These are phyloP conservation scores for Dothidotthia symphoricarpi DNA, from an alignment of 2,329 filamentous ascomycete species.

Conservation along the genomic window DNA sequence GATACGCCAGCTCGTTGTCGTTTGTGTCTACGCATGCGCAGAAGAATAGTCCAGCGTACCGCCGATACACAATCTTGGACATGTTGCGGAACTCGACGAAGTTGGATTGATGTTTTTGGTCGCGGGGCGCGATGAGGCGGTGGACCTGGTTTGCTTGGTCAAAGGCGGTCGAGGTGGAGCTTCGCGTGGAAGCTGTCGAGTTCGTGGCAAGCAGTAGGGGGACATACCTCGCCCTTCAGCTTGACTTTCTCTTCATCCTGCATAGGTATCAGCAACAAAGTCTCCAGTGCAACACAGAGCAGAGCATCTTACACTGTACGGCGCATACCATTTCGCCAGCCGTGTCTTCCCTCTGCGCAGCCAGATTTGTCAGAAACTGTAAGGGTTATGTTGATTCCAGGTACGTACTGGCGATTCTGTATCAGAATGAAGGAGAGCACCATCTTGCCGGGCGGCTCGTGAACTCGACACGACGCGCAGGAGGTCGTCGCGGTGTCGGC, in stretches of 20 bases:
- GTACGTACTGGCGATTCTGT: slow-evolving; percentile 76
- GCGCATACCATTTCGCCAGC: slow-evolving; percentile 97
- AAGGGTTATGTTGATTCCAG: neutral
- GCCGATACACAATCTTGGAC: slow-evolving; percentile 92
- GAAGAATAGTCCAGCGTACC: slow-evolving; percentile 98
- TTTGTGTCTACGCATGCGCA: slow-evolving; percentile 99
- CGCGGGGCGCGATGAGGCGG: slow-evolving; percentile 92
- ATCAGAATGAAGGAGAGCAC: slow-evolving; percentile 87
- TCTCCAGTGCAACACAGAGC: neutral
- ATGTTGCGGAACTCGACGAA: slow-evolving; percentile 92
- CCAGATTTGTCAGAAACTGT: no score
- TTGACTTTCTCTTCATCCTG: slow-evolving; percentile 98
- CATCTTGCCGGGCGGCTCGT: slow-evolving; percentile 37
- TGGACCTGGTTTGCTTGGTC: slow-evolving; percentile 65
- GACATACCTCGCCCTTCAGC: slow-evolving; percentile 84
- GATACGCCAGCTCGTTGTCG: slow-evolving; percentile 94
- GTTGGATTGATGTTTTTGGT: slow-evolving; percentile 99
- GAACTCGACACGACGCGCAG: neutral
- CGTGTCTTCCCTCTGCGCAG: slow-evolving; percentile 85
- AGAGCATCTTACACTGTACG: slow-evolving; percentile 67
- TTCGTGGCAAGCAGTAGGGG: neutral
- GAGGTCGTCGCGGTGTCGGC: neutral
- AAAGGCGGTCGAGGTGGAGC: slow-evolving; percentile 2
- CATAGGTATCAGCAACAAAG: slow-evolving; percentile 12
- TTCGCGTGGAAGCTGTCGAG: slow-evolving; percentile 1